Evolutionary conservation across 2,329 filamentous ascomycete species (phyloP), one percentile per base, ranked within the genome.

Genomic region (Penicillium sp.): DNA sequence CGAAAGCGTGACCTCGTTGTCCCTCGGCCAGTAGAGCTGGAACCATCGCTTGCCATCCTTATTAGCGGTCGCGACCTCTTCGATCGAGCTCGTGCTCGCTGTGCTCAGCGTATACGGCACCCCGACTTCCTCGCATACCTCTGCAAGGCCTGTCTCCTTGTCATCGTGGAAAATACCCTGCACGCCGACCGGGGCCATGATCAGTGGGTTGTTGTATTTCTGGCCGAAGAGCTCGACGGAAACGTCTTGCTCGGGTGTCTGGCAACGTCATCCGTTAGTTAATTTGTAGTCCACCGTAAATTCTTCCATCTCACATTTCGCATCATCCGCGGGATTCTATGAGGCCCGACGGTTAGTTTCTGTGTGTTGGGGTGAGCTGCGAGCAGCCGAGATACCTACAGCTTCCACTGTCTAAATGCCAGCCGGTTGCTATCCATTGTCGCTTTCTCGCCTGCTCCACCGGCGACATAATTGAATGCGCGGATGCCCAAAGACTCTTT

Each of bases 21-120:
- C 78, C 16, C 76, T 70, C 0, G 86, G 86, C 83, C 85, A 89
- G 70, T 90, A 90, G 0, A 90, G 77, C 63, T 90, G 87, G 64
- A 79, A 90, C 84, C 84, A 90, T 10, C 84, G 73, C 28, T 77
- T 73, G 0, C 80, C 80, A 4, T 78, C 69, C 0, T 78, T 78
- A 42, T 77, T 81, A 0, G 81, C 81, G 7, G 72, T 61, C 0
- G 82, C 83, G 0, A 88, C 78, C 41, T 88, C 80, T 63, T 88
- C 85, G 50, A 89, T 84, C 0, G 78, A 78, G 28, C 77, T 75
- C 2, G 78, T 78, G 3, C 81, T 77, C 1, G 86, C 84, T 1
- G 86, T 88, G 52, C 79, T 84, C 41, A 88, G 72, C 44, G 82
- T 82, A 66, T 83, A 88, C 0, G 87, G 86, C 0, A 89, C 75